These are phyloP conservation scores for Oleoguttula mirabilis DNA, from an alignment of 495 filamentous ascomycete genomes.

Conservation along the genomic window DNA sequence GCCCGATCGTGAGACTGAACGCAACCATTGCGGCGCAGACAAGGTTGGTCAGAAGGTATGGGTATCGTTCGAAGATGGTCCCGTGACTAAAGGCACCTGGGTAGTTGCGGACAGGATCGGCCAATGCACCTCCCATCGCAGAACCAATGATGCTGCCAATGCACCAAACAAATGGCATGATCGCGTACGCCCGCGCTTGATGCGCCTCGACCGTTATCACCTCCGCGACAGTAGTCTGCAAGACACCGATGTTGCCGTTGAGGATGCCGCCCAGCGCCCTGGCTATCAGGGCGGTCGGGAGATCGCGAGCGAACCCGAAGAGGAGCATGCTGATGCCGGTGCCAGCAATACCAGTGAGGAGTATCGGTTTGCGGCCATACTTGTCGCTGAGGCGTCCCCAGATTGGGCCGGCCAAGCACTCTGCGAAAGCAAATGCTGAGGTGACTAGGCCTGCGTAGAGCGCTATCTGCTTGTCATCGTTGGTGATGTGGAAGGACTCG, in stretches of 20 bases:
- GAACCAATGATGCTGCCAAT: conserved; percentile 85
- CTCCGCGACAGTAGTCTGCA: conserved; percentile 91
- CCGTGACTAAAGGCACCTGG: conserved; percentile 62
- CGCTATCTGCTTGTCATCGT: conserved; percentile 67
- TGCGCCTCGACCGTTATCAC: conserved; percentile 84
- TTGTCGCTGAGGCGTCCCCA: conserved; percentile 91
- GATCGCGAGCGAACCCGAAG: conserved; percentile 81
- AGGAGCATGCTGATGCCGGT: conserved; percentile 88
- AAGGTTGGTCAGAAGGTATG: conserved; percentile 87
- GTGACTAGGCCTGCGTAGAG: conserved; percentile 95
- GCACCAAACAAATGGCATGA: conserved; percentile 98
- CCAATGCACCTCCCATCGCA: conserved; percentile 77
- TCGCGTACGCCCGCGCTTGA: conserved; percentile 82
- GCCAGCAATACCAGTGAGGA: conserved; percentile 75
- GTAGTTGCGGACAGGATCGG: conserved; percentile 71
- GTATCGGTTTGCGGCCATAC: conserved; percentile 83
- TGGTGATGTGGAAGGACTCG: conserved; percentile 71
- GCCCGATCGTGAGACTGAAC: conserved; percentile 66
- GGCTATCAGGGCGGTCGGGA: conserved; percentile 74
- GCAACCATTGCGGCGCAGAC: conserved; percentile 72
- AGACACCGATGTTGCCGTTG: conserved; percentile 91
- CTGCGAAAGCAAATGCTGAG: conserved; percentile 89
- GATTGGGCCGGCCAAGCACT: conserved; percentile 77
- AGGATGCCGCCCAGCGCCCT: conserved; percentile 80
- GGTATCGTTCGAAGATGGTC: conserved; percentile 69